These are phyloP conservation scores for Hypoxylon sp. DNA, from an alignment of 2,329 filamentous ascomycete species.

Conservation along the genomic window DNA sequence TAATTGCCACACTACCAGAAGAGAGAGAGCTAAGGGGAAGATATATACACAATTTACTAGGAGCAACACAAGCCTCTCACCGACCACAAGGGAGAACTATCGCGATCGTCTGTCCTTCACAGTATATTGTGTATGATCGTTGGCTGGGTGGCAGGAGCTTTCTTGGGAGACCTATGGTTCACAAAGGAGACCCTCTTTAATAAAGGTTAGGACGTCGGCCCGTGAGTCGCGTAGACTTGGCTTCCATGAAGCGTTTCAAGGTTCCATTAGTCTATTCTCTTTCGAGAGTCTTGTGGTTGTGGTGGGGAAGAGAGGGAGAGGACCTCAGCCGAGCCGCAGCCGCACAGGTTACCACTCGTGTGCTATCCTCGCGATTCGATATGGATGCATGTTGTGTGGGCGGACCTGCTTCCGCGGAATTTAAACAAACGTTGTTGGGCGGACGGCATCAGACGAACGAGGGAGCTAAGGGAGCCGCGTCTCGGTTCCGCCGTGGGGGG, in stretches of 20 bases:
- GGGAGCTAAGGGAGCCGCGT: not conserved
- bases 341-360: slow-evolving; percentile 18
- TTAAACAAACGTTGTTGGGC: not conserved
- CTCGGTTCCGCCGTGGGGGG: slow-evolving; percentile 6
- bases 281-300: not conserved
- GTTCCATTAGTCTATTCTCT: slow-evolving; percentile 12
- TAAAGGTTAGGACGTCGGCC: slow-evolving; percentile 17
- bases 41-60: slow-evolving; percentile 18
- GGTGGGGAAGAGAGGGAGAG: not conserved
- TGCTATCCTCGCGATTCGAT: slow-evolving; percentile 12
- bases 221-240: slow-evolving; percentile 30
- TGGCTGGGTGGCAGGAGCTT: slow-evolving; percentile 15
- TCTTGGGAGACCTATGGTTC: slow-evolving; percentile 9
- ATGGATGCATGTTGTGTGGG: not conserved
- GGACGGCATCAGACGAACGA: slow-evolving; percentile 18
- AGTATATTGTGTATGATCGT: slow-evolving; percentile 23
- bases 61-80: slow-evolving; percentile 4
- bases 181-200: slow-evolving; percentile 18
- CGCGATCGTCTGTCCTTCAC: slow-evolving; percentile 29
- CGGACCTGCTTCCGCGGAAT: slow-evolving; percentile 15
- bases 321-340: slow-evolving; percentile 1
- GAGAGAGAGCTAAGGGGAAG: slow-evolving; percentile 1
- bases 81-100: slow-evolving; percentile 20
- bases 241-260: slow-evolving; percentile 37
- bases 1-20: slow-evolving; percentile 5